Conservation (phyloP, 73 alveolate species). For the Diophrys appendiculata region DNA sequence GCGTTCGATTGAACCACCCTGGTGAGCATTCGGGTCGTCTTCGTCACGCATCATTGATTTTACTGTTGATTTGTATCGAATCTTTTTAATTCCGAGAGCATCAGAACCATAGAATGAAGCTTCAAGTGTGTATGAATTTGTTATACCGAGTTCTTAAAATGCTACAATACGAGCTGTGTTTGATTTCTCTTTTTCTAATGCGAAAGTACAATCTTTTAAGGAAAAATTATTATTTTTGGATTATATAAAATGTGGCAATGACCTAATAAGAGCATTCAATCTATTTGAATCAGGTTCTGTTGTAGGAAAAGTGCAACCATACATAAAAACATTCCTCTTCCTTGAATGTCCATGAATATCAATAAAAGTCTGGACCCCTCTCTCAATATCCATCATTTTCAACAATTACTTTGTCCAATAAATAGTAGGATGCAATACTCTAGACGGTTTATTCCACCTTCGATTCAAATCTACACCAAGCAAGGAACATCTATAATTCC, state of each 20-base stretch:
- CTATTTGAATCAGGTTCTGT: constrained; percentile 23
- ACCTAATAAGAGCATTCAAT: constrained; percentile 41
- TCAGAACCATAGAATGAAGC: constrained; percentile 67
- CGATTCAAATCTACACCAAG: constrained; percentile 93
- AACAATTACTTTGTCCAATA: constrained; percentile 72
- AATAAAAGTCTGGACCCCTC: constrained; percentile 58
- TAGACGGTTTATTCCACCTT: constrained; percentile 84
- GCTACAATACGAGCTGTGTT: constrained; percentile 68
- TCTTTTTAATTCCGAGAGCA: neutral
- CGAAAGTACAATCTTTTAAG: constrained; percentile 61
- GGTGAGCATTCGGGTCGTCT: neutral
- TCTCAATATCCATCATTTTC: constrained; percentile 60
- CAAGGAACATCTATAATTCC: constrained; percentile 88
- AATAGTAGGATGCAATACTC: constrained; percentile 80
- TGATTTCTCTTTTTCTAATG: constrained; percentile 56
- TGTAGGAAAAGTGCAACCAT: constrained; percentile 41
- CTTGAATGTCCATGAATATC: constrained; percentile 86
- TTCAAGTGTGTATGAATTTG: constrained; percentile 64
- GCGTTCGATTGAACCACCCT: neutral
- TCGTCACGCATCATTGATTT: neutral
- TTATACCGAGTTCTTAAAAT: constrained; percentile 55
- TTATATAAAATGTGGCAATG: constrained; percentile 45
- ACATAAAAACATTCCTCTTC: constrained; percentile 60
- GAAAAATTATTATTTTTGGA: constrained; percentile 42
- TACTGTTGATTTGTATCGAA: neutral